Base-by-base conservation (phyloP, 2,329 filamentous ascomycete genomes). In the Xylariaceae sp. region DNA sequence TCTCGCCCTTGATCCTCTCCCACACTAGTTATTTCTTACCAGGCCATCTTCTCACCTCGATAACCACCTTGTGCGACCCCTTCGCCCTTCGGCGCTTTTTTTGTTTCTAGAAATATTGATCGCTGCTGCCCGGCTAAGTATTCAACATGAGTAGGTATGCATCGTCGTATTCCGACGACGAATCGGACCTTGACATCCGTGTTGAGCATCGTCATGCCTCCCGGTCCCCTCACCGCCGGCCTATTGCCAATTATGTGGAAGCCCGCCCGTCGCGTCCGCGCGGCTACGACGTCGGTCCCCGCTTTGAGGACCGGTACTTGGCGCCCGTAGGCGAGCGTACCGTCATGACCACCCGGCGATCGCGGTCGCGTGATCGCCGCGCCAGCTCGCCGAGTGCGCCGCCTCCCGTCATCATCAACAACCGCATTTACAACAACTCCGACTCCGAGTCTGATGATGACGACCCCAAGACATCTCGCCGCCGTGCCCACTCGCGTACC, bases 381-480 rank as follows among this genome's bases (percentile, higher is more conserved):
- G 74, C 75, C 10, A 74, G 70, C 57, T 76, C 77, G 20, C 75
- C 75, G 6, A 66, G 59, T 40, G 52, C 61, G 23, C 67, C 63
- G 32, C 65, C 56, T 19, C 81, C 82, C 1, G 75, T 86, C 46
- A 79, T 86, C 50, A 85, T 86, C 67, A 83, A 84, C 66, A 85
- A 84, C 68, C 75, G 75, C 54, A 79, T 82, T 54, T 79, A 81
- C 63, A 80, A 80, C 49, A 79, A 78, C 19, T 80, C 75, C 4
- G 79, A 80, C 37, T 74, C 76, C 16, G 74, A 75, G 23, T 70
- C 71, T 32, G 66, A 68, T 41, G 69, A 66, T 46, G 72, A 63
- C 53, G 19, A 29, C 47, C 19, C 10, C 16, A 58, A 43, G 48
- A 7, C 20, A 67, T 70, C 52, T 70, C 71, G 54, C 50, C 73